These are phyloP conservation scores for Imleria badia DNA, from an alignment of 768 basidiomycete genomes.

Conservation along the genomic window DNA sequence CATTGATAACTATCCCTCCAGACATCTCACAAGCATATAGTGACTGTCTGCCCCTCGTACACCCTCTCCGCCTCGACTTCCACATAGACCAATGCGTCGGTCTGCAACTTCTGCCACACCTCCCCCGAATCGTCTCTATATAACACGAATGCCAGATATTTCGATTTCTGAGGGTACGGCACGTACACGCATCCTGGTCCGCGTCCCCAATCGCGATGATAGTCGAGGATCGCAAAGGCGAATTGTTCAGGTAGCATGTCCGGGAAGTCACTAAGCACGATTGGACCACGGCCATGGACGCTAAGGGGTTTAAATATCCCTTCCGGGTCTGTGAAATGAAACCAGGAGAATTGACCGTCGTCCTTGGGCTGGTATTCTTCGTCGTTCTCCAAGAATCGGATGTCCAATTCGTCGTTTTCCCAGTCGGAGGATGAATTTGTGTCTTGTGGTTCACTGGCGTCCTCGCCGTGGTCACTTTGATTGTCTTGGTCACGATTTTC, in stretches of 20 bases:
- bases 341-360: neutral
- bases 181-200: conserved; percentile 5
- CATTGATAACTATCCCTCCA: no score
- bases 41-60: neutral
- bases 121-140: conserved; percentile 4
- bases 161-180: conserved; percentile 1
- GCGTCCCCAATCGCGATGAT: conserved; percentile 5
- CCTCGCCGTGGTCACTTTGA: neutral
- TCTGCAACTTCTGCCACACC: conserved; percentile 1
- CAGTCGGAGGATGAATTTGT: neutral
- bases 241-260: neutral
- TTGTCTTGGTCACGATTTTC: neutral
- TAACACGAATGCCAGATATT: conserved; percentile 5
- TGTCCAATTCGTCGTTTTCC: neutral
- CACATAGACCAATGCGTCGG: neutral
- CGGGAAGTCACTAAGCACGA: neutral
- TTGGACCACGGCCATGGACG: conserved; percentile 2
- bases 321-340: conserved; percentile 4
- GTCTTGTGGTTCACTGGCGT: neutral
- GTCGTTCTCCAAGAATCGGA: conserved; percentile 4
- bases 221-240: conserved; percentile 8
- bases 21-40: neutral
- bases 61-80: neutral
- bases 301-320: neutral
- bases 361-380: neutral